Conservation (phyloP, 2,329 filamentous ascomycete genomes). For the Hawksworthiomyces lignivorus region DNA sequence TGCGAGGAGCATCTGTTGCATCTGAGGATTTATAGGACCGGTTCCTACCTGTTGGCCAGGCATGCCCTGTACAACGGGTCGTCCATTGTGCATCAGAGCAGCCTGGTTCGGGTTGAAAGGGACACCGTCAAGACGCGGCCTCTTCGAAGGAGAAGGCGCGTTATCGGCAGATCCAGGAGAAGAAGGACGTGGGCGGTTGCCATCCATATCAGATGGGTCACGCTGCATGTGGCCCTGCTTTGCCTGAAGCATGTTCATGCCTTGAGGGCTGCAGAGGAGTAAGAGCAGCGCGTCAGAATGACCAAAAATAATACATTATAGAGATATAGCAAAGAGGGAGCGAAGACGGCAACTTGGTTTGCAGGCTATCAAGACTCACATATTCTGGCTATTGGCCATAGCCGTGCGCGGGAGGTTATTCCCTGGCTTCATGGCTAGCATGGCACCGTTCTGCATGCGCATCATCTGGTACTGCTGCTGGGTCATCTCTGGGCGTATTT, state of each 20-base stretch:
- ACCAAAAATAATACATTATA: too few relatives aligned
- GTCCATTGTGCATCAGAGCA: slow-evolving; percentile 67
- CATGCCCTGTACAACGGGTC: slow-evolving; percentile 61
- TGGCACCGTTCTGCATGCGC: slow-evolving; percentile 56
- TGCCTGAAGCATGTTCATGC: slow-evolving; percentile 66
- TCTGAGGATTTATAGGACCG: slow-evolving; percentile 39
- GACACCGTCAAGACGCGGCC: slow-evolving; percentile 70
- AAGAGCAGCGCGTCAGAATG: slow-evolving; percentile 12
- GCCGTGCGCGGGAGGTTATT: slow-evolving; percentile 65
- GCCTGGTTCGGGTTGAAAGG: slow-evolving; percentile 65
- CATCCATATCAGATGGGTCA: slow-evolving; percentile 80
- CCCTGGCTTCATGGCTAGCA: slow-evolving; percentile 50
- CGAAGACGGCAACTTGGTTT: neutral
- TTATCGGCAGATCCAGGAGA: slow-evolving; percentile 81
- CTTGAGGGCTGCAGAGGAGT: slow-evolving; percentile 48
- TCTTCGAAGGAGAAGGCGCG: slow-evolving; percentile 85
- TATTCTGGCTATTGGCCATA: slow-evolving; percentile 69
- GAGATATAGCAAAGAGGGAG: neutral
- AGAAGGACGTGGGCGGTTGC: slow-evolving; percentile 69
- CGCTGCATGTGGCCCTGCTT: slow-evolving; percentile 70
- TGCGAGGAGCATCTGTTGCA: slow-evolving; percentile 54
- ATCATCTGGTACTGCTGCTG: slow-evolving; percentile 52
- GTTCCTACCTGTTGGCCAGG: slow-evolving; percentile 59
- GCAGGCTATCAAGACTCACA: slow-evolving; percentile 49
- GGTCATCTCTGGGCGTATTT: slow-evolving; percentile 56